These are phyloP conservation scores for Uronychia binucleata DNA, from an alignment of 73 alveolate genomes.

Conservation along the genomic window DNA sequence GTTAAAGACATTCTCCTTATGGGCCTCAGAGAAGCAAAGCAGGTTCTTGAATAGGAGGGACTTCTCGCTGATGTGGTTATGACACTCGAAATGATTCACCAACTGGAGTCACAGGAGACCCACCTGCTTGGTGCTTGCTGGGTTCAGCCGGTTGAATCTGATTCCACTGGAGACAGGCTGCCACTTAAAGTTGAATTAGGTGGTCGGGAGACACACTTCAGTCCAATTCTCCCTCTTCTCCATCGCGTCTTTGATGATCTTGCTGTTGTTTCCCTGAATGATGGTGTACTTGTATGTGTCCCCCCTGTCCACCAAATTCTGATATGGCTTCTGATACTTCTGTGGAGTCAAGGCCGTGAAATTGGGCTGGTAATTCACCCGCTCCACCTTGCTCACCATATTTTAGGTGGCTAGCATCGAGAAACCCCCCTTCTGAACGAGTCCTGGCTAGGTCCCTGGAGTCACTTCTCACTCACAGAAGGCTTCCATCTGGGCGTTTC, in stretches of 20 bases:
- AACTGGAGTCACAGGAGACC: slow-evolving; percentile 35
- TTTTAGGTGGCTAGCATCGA: not conserved
- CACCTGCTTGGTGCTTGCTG: slow-evolving; percentile 23
- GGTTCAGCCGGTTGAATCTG: slow-evolving; percentile 37
- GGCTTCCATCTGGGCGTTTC: not conserved
- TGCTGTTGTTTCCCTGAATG: slow-evolving; percentile 55
- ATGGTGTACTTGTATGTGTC: slow-evolving; percentile 31
- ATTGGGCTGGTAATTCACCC: not conserved
- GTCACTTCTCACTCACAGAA: not conserved
- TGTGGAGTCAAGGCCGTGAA: not conserved
- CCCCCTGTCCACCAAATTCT: not conserved
- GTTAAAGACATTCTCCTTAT: slow-evolving; percentile 37
- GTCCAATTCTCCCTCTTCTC: slow-evolving; percentile 43
- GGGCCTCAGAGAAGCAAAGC: slow-evolving; percentile 15
- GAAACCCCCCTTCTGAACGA: not conserved
- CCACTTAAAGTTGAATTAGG: slow-evolving; percentile 48
- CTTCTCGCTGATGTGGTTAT: slow-evolving; percentile 33
- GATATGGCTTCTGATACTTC: not conserved
- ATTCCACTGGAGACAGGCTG: slow-evolving; percentile 48
- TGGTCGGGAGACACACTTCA: slow-evolving; percentile 9
- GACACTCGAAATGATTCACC: slow-evolving; percentile 46
- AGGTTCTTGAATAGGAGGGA: slow-evolving; percentile 11
- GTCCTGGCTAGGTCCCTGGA: not conserved
- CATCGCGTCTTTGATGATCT: slow-evolving; percentile 43
- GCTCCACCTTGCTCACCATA: not conserved